Percentiles rank a stretch among this genome's conserved stretches.
Evolutionary conservation across 495 filamentous ascomycete genomes (phyloP).

Genomic region (Penicillium flavigenum): DNA sequence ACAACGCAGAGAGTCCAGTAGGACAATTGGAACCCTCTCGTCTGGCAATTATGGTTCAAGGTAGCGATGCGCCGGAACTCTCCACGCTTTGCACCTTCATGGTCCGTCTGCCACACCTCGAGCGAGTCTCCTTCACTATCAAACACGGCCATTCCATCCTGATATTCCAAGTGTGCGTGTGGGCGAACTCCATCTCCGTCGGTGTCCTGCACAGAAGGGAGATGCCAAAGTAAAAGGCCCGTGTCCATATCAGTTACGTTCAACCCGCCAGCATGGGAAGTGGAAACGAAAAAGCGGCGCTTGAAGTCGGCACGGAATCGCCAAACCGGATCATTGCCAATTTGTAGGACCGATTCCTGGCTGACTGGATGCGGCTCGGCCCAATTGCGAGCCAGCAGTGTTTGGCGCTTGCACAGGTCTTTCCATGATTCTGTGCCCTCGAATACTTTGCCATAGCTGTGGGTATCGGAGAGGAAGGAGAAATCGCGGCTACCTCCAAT

Average conservation of each 20-base stretch:
- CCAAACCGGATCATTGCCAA: constrained; percentile 43
- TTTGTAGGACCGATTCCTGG: constrained; percentile 38
- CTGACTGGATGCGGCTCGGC: constrained; percentile 24
- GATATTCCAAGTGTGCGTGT: constrained; percentile 43
- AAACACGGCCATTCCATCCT: constrained; percentile 44
- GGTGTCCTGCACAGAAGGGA: constrained; percentile 35
- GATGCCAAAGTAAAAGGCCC: constrained; percentile 35
- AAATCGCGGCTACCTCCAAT: constrained; percentile 24
- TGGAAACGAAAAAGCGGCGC: constrained; percentile 41
- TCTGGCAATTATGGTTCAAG: constrained; percentile 39
- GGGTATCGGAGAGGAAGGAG: constrained; percentile 20
- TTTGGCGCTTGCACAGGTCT: constrained; percentile 40
- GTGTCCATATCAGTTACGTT: constrained; percentile 45
- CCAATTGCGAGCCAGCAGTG: constrained; percentile 39
- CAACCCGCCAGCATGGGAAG: constrained; percentile 39
- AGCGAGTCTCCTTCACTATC: constrained; percentile 42
- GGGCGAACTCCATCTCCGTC: constrained; percentile 33
- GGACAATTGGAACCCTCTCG: constrained; percentile 42
- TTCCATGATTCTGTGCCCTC: constrained; percentile 37
- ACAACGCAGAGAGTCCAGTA: constrained; percentile 44
- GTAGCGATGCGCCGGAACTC: constrained; percentile 41
- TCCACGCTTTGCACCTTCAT: constrained; percentile 33
- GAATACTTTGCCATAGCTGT: constrained; percentile 27
- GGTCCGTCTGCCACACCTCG: constrained; percentile 39
- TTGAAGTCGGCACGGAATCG: constrained; percentile 43